Evolutionary conservation across 768 basidiomycete genomes (phyloP), one percentile per base, ranked within the genome.

Genomic region (Sporobolomyces pararoseus): DNA sequence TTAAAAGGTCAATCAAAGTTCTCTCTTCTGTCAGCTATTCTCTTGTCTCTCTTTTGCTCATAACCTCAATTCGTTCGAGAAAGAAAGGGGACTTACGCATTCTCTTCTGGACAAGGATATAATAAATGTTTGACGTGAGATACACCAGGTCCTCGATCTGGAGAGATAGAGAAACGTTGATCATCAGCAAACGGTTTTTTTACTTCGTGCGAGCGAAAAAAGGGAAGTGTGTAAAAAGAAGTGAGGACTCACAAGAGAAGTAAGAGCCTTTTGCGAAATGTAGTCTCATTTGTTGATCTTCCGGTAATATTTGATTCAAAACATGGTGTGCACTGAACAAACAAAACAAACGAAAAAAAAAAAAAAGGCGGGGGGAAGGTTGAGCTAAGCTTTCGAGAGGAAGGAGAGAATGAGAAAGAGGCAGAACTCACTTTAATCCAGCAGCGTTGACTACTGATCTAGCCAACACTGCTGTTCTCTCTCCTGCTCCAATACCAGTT

Each of bases 201-300:
- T n/a, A n/a, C n/a, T n/a, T n/a, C n/a, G n/a, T n/a, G n/a, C n/a
- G n/a, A n/a, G n/a, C n/a, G n/a, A n/a, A n/a, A n/a, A n/a, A n/a
- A 53, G 25, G 13, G 7, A 25, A n/a, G 39, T 27, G 27, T 13
- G 51, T 9, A 7, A 34, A 7, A 29, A 29, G 39, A 42, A 42
- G 10, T 42, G 17, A 10, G 10, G 31, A 29, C 61, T 39, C 21
- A 63, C 68, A 98, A 5, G 87, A 86, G 35, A 91, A 88, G 77
- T 97, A 98, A 6, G 90, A 89, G 12, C 93, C 92, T 67, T 85
- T 85, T 3, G 86, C 90, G 74, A 86, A 93, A 78, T 86, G 91
- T 81, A 90, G 86, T 2, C 39, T 53, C 2, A 62, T 32, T 3
- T 57, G 66, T 25, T 73, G 34, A 14, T 61, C 21, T 12, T 67